Conservation (phyloP, 2,329 filamentous ascomycete genomes). For the Chaetomiaceae sp. region DNA sequence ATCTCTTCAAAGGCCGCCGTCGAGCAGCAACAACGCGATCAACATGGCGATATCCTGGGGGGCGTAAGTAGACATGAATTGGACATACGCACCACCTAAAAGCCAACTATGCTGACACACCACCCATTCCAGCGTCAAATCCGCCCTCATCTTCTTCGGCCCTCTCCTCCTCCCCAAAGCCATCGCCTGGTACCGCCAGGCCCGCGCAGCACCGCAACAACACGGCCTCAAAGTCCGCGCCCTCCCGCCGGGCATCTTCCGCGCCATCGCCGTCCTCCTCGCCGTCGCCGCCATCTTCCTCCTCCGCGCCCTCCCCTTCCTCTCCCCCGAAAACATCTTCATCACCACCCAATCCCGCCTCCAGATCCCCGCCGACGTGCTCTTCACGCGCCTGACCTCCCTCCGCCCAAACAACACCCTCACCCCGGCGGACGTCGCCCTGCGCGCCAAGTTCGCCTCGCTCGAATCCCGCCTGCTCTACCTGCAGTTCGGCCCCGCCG, state of each 20-base stretch:
- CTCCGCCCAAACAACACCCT: constrained; percentile 46
- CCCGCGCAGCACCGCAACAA: constrained; percentile 41
- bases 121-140: constrained; percentile 42
- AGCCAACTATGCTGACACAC: not conserved
- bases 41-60: constrained; percentile 41
- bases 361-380: constrained; percentile 70
- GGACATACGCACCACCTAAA: not conserved
- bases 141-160: constrained; percentile 59
- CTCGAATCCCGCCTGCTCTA: constrained; percentile 74
- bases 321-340: constrained; percentile 81
- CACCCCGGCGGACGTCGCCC: constrained; percentile 55
- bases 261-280: constrained; percentile 51
- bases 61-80: constrained; percentile 37
- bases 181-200: constrained; percentile 59
- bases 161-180: constrained; percentile 66
- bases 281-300: constrained; percentile 47
- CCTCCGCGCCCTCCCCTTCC: constrained; percentile 60
- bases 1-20: constrained; percentile 11
- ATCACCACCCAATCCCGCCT: constrained; percentile 70
- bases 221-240: constrained; percentile 50
- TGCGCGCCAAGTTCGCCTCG: constrained; percentile 65
- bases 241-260: constrained; percentile 51
- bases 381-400: constrained; percentile 69
- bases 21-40: not conserved
- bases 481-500: constrained; percentile 72